Percentiles rank a stretch among this genome's conserved stretches.
These are phyloP conservation scores for Microsporum ferrugineum DNA, from an alignment of 2,329 filamentous ascomycete species.

Conservation along the genomic window DNA sequence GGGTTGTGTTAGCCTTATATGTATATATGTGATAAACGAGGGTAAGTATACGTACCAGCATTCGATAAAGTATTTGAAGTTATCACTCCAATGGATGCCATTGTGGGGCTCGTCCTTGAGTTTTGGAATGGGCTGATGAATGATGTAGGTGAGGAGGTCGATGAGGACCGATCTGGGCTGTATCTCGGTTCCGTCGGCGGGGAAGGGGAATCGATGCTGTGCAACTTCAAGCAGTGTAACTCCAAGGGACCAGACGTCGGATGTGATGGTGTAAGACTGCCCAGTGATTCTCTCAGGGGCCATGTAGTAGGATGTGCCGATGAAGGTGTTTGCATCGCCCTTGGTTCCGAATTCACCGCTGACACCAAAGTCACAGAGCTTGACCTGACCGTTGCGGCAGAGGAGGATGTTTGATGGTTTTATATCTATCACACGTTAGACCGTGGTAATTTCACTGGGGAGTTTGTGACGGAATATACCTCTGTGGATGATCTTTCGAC, in stretches of 20 bases:
- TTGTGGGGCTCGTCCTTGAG: conserved; percentile 88
- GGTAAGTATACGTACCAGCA: conserved; percentile 64
- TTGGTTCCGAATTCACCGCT: conserved; percentile 97
- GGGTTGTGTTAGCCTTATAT: not conserved
- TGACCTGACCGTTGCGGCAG: conserved; percentile 84
- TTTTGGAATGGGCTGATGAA: conserved; percentile 86
- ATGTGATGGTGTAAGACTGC: conserved; percentile 96
- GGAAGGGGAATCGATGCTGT: conserved; percentile 96
- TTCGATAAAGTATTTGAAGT: conserved; percentile 98
- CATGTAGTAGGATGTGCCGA: conserved; percentile 99
- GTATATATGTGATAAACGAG: conserved; percentile 7
- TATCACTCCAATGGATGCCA: conserved; percentile 87
- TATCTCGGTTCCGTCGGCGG: conserved; percentile 90
- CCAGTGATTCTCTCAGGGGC: conserved; percentile 95
- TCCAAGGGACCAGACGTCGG: conserved; percentile 94
- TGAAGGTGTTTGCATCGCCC: conserved; percentile 96
- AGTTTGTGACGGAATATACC: conserved; percentile 24
- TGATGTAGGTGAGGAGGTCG: conserved; percentile 93
- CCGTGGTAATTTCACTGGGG: not conserved
- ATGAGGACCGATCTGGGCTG: conserved; percentile 87
- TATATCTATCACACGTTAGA: conserved; percentile 52
- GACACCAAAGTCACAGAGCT: conserved; percentile 96
- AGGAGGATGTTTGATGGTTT: conserved; percentile 96
- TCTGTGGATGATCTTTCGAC: conserved; percentile 93
- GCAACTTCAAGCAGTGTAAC: conserved; percentile 98